phyloP scores from a whole-genome alignment of 2,329 filamentous ascomycete genomes.

The Hirsutella thompsonii region DNA sequence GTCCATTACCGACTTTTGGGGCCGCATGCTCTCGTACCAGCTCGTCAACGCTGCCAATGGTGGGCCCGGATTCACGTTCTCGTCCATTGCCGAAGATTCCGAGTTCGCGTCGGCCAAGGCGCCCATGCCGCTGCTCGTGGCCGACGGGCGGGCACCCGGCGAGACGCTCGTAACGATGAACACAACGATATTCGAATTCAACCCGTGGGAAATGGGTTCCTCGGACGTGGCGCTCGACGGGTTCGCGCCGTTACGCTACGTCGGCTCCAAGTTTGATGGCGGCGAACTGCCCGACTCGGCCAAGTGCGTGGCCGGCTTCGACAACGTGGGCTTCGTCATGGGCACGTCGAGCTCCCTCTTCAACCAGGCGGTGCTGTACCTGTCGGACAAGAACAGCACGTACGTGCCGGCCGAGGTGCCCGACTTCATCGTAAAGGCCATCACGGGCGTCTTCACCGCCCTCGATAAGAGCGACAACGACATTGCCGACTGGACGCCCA shows the following conservation, averaged over 20 bases:
- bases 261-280: conserved; percentile 43
- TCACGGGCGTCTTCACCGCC: conserved; percentile 34
- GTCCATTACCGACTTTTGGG: conserved; percentile 83
- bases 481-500: conserved; percentile 57
- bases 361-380: conserved; percentile 58
- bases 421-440: conserved; percentile 26
- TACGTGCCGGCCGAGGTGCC: conserved; percentile 38
- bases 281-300: conserved; percentile 34
- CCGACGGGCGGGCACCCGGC: conserved; percentile 32
- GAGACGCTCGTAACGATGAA: conserved; percentile 34
- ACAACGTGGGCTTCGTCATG: conserved; percentile 70
- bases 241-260: conserved; percentile 46
- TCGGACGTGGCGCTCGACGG: conserved; percentile 47
- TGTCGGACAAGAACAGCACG: conserved; percentile 33
- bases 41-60: conserved; percentile 65
- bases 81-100: conserved; percentile 42
- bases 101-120: conserved; percentile 27
- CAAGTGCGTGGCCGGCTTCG: conserved; percentile 48
- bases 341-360: conserved; percentile 74
- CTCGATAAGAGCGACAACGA: conserved; percentile 55
- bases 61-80: conserved; percentile 68
- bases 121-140: conserved; percentile 20
- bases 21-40: conserved; percentile 75
- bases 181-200: conserved; percentile 52
- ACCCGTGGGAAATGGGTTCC: conserved; percentile 52